These are phyloP conservation scores for Phytophthora citrophthora DNA, from an alignment of 352 stramenopile genomes.

Conservation along the genomic window DNA sequence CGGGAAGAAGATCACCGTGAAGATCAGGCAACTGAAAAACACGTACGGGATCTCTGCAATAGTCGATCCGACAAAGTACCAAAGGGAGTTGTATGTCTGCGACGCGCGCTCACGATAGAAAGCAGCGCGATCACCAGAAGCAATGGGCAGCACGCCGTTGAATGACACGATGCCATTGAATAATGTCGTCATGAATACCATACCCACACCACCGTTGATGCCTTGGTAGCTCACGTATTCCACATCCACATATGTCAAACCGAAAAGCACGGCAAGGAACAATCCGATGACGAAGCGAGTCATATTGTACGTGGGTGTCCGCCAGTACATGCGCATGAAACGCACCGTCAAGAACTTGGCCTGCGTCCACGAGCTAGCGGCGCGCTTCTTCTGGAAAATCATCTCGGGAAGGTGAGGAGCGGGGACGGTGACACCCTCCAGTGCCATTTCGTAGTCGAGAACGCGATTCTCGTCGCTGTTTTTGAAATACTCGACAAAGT, in stretches of 20 bases:
- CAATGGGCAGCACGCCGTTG: constrained; percentile 25
- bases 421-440: constrained; percentile 28
- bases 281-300: constrained; percentile 60
- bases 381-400: constrained; percentile 37
- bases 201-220: constrained; percentile 49
- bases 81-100: constrained; percentile 89
- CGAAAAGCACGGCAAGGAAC: constrained; percentile 23
- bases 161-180: constrained; percentile 49
- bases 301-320: constrained; percentile 86
- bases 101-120: constrained; percentile 90
- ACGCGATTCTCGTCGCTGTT: constrained; percentile 19
- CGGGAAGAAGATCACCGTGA: constrained; percentile 38
- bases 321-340: constrained; percentile 74
- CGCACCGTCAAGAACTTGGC: constrained; percentile 30
- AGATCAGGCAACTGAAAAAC: constrained; percentile 38
- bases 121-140: constrained; percentile 59
- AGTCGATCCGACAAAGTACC: constrained; percentile 73
- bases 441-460: constrained; percentile 25
- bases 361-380: constrained; percentile 30
- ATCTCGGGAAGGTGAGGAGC: constrained; percentile 26
- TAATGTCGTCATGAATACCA: constrained; percentile 79
- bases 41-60: constrained; percentile 80
- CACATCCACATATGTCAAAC: constrained; percentile 19
- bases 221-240: constrained; percentile 41
- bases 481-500: constrained; percentile 43